These are phyloP conservation scores for Tylopilus sp. DNA, from an alignment of 1,284 basidiomycete species.

Conservation along the genomic window DNA sequence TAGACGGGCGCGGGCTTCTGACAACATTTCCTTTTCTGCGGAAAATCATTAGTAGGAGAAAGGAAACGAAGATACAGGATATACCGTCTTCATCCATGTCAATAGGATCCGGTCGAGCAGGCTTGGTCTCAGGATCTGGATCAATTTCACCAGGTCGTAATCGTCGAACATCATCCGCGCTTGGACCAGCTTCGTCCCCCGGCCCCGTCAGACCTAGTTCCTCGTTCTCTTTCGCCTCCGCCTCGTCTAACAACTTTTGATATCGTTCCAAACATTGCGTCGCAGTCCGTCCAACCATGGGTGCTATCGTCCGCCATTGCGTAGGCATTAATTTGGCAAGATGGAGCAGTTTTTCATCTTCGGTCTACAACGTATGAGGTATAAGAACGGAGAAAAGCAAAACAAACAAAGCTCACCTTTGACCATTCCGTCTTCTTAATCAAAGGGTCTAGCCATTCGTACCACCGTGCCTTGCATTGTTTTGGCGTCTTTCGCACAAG, in stretches of 20 bases:
- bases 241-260: conserved; percentile 96
- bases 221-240: conserved; percentile 90
- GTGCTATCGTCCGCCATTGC: conserved; percentile 99
- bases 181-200: conserved; percentile 74
- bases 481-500: conserved; percentile 98
- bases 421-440: conserved; percentile 99
- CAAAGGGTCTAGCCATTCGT: conserved; percentile 98
- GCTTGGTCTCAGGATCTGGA: conserved; percentile 97
- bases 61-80: not conserved
- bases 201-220: conserved; percentile 88
- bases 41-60: not conserved
- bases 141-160: conserved; percentile 96
- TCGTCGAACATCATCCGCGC: conserved; percentile 84
- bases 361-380: conserved; percentile 50
- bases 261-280: conserved; percentile 98
- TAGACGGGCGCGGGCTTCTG: conserved; percentile 94
- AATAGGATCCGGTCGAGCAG: conserved; percentile 96
- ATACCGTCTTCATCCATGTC: conserved; percentile 99
- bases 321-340: conserved; percentile 99
- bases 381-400: not conserved
- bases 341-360: conserved; percentile 98
- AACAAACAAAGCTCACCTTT: conserved; percentile 51
- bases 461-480: conserved; percentile 99
- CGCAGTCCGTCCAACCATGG: conserved; percentile 97
- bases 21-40: conserved; percentile 98